Base-by-base conservation (phyloP, 2,329 filamentous ascomycete genomes). In the Talaromyces sp. region DNA sequence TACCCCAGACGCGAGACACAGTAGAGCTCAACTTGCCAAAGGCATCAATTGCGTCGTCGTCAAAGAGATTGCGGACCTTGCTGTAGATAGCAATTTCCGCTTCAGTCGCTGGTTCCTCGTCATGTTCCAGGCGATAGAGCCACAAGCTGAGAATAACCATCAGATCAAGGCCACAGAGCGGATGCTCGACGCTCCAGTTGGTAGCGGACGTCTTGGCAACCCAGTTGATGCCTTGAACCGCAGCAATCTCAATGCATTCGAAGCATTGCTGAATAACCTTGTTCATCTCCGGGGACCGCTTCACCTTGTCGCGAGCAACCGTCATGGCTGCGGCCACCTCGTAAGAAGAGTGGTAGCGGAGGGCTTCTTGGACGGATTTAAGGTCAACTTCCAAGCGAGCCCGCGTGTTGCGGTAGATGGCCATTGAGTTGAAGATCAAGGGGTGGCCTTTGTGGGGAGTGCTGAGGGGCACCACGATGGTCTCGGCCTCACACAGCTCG, bases 121-220 rank as follows among this genome's bases (percentile, higher is more conserved):
- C 95, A 80, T 98, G 93, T 89, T 99, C 95, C 82, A 99, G 89
- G 79, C 93, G 92, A 82, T 97, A 98, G 70, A 99, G 88, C 95
- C 95, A 99, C 67, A 98, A 83, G 71, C 91, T 97, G 68, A 99
- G 88, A 69, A 97, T 95, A 75, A 98, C 95, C 86, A 99, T 96
- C 67, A 98, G 84, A 76, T 99, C 95, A 80, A 99, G 86, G 64
- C 93, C 93, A 72, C 93, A 97, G 61, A 99, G 87, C 57, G 95
- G 93, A 75, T 99, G 93, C 80, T 99, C 95, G 63, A 98, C 91
- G 75, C 93, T 98, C 95, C 95, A 99, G 78, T 98, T 98, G 53
- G 95, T 97, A 24, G 95, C 92, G 53, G 93, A 97, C 24, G 93
- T 97, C 67, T 93, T 89, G n/a, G 93, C 93, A 64, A 98, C 93